These are phyloP conservation scores for Colletotrichum neosansevieriae DNA, from an alignment of 2,329 filamentous ascomycete genomes.

Conservation along the genomic window DNA sequence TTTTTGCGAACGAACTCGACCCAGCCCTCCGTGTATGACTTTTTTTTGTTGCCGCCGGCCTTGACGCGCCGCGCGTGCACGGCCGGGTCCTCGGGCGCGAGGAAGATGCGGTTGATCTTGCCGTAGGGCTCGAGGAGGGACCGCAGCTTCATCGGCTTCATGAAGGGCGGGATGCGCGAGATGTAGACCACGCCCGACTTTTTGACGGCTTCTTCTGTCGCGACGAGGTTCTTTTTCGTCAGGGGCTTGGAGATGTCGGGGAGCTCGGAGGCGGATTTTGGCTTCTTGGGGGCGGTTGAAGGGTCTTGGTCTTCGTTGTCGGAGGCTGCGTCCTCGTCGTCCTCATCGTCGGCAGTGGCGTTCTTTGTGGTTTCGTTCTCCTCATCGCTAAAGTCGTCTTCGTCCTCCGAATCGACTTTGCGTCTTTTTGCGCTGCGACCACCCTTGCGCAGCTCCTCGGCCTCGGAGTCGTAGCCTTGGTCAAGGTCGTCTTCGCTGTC, in stretches of 20 bases:
- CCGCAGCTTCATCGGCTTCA: conserved; percentile 84
- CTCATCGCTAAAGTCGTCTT: conserved; percentile 53
- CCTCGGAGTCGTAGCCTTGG: conserved; percentile 75
- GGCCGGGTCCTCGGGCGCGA: conserved; percentile 79
- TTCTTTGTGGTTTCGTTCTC: conserved; percentile 51
- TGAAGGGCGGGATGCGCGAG: conserved; percentile 87
- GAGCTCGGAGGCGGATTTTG: conserved; percentile 46
- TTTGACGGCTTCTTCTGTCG: conserved; percentile 72
- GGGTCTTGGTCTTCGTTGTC: conserved; percentile 45
- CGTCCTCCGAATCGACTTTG: conserved; percentile 64
- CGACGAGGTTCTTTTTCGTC: conserved; percentile 76
- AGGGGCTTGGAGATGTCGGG: conserved; percentile 66
- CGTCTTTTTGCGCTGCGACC: conserved; percentile 72
- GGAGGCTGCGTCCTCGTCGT: conserved; percentile 43
- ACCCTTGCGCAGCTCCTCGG: conserved; percentile 75
- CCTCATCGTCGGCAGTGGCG: conserved; percentile 46
- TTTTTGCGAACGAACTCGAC: conserved; percentile 83
- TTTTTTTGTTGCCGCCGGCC: conserved; percentile 85
- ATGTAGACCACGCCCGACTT: conserved; percentile 87
- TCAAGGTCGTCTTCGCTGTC: conserved; percentile 71
- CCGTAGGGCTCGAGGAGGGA: conserved; percentile 82
- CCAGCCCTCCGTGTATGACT: conserved; percentile 87
- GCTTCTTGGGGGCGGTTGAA: conserved; percentile 42
- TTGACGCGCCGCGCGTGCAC: conserved; percentile 75
- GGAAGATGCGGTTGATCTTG: conserved; percentile 80